Evolutionary conservation across 768 basidiomycete species (phyloP), one percentile per base, ranked within the genome.

Genomic region (Termitomyces sp.): DNA sequence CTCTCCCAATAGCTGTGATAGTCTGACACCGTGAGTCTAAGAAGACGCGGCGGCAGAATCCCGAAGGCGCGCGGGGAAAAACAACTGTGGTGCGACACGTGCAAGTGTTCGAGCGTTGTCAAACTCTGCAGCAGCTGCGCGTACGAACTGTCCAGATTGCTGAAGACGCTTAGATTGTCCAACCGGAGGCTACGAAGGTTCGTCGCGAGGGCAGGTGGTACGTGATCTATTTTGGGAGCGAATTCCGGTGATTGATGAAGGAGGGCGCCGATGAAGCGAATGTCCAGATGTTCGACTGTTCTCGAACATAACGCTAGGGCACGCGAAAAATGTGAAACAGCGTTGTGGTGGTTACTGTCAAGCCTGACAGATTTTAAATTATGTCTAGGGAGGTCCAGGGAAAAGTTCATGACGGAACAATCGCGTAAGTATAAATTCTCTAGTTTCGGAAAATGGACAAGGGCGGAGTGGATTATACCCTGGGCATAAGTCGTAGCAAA

Each of bases 191-290:
- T 67, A 32, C 60, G 61, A n/a, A 72, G 57, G 56, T 38, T 64
- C 4, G 58, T 59, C 44, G 40, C 61, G 43, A 44, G 57, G 12
- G 55, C 36, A 16, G 61, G 40, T 20, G 56, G 38, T 7, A 58
- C 32, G 35, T 44, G 28, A 5, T 51, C 38, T 18, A 58, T 26
- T 28, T 44, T 63, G 23, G 43, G 57, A 6, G 50, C 57, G 53
- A 70, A 70, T 18, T 52, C 57, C 14, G 71, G 71, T 4, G 66
- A 63, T 35, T 55, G 69, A 26, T 65, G 64, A 50, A 67, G 64
- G 36, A 72, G 61, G 23, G 69, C 68, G 23, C 71, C 71, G 33
- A 70, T 68, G 63, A 70, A 72, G 30, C 68, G 66, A 28, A 70
- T 58, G 54, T 72, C 69, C 30, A 70, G 60, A 7, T 65, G 57